Conservation (phyloP, 768 basidiomycete species). For the Russula sp. region DNA sequence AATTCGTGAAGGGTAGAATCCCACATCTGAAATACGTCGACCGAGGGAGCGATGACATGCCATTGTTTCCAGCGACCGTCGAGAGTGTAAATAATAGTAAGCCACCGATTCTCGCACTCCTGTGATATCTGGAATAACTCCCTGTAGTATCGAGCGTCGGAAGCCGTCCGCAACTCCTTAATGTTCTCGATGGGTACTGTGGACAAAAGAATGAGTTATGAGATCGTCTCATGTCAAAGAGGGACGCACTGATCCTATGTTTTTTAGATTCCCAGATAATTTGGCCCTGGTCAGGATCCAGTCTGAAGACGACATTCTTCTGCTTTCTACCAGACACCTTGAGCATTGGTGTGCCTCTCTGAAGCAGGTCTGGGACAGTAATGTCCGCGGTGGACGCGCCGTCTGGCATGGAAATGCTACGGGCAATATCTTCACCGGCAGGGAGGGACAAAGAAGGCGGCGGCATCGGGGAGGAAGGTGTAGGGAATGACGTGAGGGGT, state of each 20-base stretch:
- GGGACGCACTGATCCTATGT: slow-evolving; percentile 50
- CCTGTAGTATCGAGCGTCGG: slow-evolving; percentile 64
- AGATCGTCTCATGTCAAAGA: neutral
- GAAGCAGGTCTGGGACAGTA: slow-evolving; percentile 49
- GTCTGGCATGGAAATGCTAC: neutral
- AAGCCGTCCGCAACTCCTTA: slow-evolving; percentile 74
- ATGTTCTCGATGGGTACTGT: slow-evolving; percentile 81
- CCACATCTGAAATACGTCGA: slow-evolving; percentile 56
- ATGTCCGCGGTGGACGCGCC: slow-evolving; percentile 29
- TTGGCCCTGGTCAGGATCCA: slow-evolving; percentile 76
- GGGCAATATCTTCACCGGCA: neutral
- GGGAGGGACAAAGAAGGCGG: neutral
- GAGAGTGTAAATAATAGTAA: slow-evolving; percentile 77
- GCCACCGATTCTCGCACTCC: slow-evolving; percentile 65
- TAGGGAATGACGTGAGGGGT: neutral
- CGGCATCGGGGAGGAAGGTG: neutral
- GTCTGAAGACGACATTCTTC: slow-evolving; percentile 58
- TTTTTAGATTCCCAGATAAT: slow-evolving; percentile 74
- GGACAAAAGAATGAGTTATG: slow-evolving; percentile 2
- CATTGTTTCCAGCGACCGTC: slow-evolving; percentile 77
- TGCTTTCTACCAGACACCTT: slow-evolving; percentile 78
- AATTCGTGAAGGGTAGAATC: slow-evolving; percentile 57
- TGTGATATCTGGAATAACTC: slow-evolving; percentile 57
- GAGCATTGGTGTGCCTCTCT: slow-evolving; percentile 64
- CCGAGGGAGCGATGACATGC: slow-evolving; percentile 69